These are phyloP conservation scores for Geosmithia flava DNA, from an alignment of 2,329 filamentous ascomycete genomes.

Conservation along the genomic window DNA sequence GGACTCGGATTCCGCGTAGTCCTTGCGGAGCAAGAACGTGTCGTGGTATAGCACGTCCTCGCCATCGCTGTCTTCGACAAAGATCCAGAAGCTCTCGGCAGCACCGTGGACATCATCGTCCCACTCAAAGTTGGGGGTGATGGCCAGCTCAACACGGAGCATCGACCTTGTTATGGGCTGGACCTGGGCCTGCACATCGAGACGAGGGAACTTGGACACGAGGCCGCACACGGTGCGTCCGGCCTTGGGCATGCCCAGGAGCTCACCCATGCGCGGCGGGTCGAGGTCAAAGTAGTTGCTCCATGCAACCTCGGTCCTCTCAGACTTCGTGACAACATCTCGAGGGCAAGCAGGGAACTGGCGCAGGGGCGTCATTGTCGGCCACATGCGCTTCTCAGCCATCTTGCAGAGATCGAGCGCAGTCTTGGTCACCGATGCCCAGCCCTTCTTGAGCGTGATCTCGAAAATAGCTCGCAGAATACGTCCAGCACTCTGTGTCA, in stretches of 20 bases:
- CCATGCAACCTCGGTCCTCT: conserved; percentile 92
- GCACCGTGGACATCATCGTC: conserved; percentile 78
- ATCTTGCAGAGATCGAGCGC: conserved; percentile 95
- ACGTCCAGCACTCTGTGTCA: conserved; percentile 93
- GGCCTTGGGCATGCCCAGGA: conserved; percentile 80
- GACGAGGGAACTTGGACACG: conserved; percentile 82
- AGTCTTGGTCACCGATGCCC: conserved; percentile 84
- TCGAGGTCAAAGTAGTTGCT: conserved; percentile 91
- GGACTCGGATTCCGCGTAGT: conserved; percentile 73
- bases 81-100: conserved; percentile 90
- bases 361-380: conserved; percentile 89
- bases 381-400: conserved; percentile 99
- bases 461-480: conserved; percentile 94
- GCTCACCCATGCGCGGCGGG: conserved; percentile 89
- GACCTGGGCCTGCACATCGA: conserved; percentile 87
- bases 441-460: conserved; percentile 93
- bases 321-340: conserved; percentile 83
- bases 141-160: conserved; percentile 78
- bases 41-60: conserved; percentile 94
- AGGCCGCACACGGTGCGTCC: conserved; percentile 76
- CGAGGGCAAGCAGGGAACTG: conserved; percentile 76
- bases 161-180: conserved; percentile 92
- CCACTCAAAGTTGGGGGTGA: conserved; percentile 94
- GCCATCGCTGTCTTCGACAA: conserved; percentile 94
- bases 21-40: conserved; percentile 80